Conservation (phyloP, 169 alveolate genomes). For the Cystoisospora suis region DNA sequence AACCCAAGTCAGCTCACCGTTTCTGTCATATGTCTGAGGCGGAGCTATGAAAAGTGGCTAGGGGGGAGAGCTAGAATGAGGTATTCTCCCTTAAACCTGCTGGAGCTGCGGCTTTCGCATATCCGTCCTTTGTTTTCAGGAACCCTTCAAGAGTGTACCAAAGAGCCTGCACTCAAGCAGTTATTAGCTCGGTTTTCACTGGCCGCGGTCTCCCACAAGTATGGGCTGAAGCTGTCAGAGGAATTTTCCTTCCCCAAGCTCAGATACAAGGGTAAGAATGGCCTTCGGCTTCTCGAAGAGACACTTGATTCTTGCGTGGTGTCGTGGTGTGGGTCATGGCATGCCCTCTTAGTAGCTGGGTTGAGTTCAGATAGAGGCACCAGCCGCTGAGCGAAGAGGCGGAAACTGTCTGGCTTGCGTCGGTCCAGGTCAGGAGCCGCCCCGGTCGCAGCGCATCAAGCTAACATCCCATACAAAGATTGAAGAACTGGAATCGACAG, state of each 20-base stretch:
- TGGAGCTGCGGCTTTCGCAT: too few species aligned
- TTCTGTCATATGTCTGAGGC: neutral
- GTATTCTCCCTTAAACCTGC: too few species aligned
- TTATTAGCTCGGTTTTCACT: conserved; percentile 38
- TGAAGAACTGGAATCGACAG: neutral
- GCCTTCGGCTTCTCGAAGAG: too few species aligned
- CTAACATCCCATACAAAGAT: neutral
- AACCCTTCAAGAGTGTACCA: neutral
- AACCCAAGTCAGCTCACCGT: neutral
- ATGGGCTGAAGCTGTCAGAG: conserved; percentile 36
- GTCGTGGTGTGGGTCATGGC: neutral
- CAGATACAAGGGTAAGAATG: conserved; percentile 36
- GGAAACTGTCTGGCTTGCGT: neutral
- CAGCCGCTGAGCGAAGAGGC: neutral
- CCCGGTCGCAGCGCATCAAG: neutral
- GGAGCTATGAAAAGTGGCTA: too few species aligned
- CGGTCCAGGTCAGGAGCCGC: neutral
- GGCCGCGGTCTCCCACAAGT: conserved; percentile 58
- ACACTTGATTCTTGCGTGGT: too few species aligned
- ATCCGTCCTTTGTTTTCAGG: neutral
- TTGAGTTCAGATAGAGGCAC: neutral
- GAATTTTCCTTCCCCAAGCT: conserved; percentile 47
- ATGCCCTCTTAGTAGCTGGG: neutral
- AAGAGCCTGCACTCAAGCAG: conserved; percentile 6
- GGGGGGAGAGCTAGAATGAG: too few species aligned